Conservation (phyloP, 192 early-diverging fungal genomes). For the Funneliformis geosporum region DNA sequence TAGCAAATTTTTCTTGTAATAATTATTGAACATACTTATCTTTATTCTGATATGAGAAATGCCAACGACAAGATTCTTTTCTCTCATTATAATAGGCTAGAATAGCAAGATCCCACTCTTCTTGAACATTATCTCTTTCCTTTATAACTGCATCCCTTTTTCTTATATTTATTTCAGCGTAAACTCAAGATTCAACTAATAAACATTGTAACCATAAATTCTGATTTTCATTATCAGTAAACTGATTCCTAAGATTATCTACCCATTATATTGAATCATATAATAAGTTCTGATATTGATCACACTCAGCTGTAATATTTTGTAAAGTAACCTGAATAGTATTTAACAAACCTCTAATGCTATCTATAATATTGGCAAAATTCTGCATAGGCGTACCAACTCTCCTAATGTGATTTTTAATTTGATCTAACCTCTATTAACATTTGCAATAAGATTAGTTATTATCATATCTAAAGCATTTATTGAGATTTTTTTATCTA, state of each 20-base stretch:
- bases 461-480: not conserved
- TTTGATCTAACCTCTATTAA: constrained; percentile 4
- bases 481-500: not conserved
- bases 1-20: too few relatives aligned
- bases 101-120: too few relatives aligned
- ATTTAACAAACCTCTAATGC: constrained; percentile 2
- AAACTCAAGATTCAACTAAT: too few relatives aligned
- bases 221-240: too few relatives aligned
- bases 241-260: not conserved
- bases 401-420: constrained; percentile 9
- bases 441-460: not conserved
- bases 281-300: not conserved
- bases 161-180: too few relatives aligned
- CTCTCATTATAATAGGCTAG: too few relatives aligned
- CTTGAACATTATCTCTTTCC: too few relatives aligned
- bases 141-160: too few relatives aligned
- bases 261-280: not conserved
- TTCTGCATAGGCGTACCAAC: not conserved
- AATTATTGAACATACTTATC: too few relatives aligned
- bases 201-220: too few relatives aligned
- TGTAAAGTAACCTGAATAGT: not conserved
- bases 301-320: not conserved
- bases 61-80: too few relatives aligned
- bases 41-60: too few relatives aligned
- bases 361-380: constrained; percentile 11